A percentile compares a stretch with the other conserved stretches of the same genome.
phyloP scores from a whole-genome alignment of 176 grass and related monocot species.

The Zizania latifolia region DNA sequence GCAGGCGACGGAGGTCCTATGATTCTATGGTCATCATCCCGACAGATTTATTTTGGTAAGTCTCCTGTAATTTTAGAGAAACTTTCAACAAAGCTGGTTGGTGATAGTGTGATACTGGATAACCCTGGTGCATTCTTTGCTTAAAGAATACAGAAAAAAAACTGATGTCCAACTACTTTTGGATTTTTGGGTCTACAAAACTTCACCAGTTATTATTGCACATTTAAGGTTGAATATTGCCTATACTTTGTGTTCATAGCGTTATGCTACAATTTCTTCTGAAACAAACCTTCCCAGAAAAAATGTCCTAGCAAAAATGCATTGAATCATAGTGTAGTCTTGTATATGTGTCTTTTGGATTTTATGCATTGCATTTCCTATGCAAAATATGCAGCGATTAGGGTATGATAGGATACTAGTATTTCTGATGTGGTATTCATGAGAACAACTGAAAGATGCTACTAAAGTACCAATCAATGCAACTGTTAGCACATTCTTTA shows the following conservation, averaged over 20 bases:
- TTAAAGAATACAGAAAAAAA: neutral
- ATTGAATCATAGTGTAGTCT: neutral
- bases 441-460: neutral
- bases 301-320: neutral
- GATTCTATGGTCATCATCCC: constrained; percentile 61
- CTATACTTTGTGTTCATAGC: neutral
- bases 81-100: neutral
- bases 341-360: neutral
- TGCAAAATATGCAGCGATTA: neutral
- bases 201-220: neutral
- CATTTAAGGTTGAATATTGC: neutral
- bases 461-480: neutral
- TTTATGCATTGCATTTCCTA: neutral
- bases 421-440: neutral
- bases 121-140: neutral
- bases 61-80: neutral
- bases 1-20: constrained; percentile 65
- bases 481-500: neutral
- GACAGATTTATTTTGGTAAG: constrained; percentile 96
- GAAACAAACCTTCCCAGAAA: neutral
- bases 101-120: neutral
- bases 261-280: neutral
- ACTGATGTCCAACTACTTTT: neutral
- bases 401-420: neutral
- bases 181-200: neutral